Percentiles rank a stretch among this genome's conserved stretches.
These are phyloP conservation scores for Diaporthe velutina DNA, from an alignment of 2,329 filamentous ascomycete species.

Conservation along the genomic window DNA sequence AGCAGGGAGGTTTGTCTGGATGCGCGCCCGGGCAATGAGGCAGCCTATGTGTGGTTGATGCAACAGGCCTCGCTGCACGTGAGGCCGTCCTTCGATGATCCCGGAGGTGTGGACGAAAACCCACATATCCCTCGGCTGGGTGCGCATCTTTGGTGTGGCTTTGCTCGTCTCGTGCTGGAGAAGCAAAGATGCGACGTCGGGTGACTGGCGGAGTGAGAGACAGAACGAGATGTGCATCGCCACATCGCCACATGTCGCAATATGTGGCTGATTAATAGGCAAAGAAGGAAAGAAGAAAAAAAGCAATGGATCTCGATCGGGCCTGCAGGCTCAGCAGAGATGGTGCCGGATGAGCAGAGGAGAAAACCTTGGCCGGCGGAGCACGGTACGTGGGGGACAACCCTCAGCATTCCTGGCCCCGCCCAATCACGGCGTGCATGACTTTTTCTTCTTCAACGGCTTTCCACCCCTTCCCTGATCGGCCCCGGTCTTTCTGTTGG, in stretches of 20 bases:
- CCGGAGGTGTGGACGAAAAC: neutral
- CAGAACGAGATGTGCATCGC: neutral
- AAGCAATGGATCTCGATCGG: conserved; percentile 26
- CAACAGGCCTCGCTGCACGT: neutral
- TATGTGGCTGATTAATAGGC: conserved; percentile 12
- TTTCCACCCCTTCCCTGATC: neutral
- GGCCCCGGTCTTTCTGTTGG: conserved; percentile 1
- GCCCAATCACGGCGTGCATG: conserved; percentile 13
- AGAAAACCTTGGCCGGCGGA: neutral
- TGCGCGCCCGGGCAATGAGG: neutral
- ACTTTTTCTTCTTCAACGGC: conserved; percentile 3
- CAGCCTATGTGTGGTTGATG: neutral
- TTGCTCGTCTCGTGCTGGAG: conserved; percentile 9
- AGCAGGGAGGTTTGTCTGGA: neutral
- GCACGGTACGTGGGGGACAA: conserved; percentile 10
- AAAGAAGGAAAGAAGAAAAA: neutral
- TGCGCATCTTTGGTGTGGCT: neutral
- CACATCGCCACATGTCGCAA: conserved; percentile 2
- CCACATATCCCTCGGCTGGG: conserved; percentile 1
- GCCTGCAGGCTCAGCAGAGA: neutral
- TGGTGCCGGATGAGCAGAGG: neutral
- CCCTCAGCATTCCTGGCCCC: neutral
- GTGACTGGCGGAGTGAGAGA: neutral
- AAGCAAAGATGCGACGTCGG: neutral
- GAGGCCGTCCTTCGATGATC: neutral